Percentiles rank a stretch among this genome's conserved stretches.
These are phyloP conservation scores for Lachnellula suecica DNA, from an alignment of 2,329 filamentous ascomycete species.

Conservation along the genomic window DNA sequence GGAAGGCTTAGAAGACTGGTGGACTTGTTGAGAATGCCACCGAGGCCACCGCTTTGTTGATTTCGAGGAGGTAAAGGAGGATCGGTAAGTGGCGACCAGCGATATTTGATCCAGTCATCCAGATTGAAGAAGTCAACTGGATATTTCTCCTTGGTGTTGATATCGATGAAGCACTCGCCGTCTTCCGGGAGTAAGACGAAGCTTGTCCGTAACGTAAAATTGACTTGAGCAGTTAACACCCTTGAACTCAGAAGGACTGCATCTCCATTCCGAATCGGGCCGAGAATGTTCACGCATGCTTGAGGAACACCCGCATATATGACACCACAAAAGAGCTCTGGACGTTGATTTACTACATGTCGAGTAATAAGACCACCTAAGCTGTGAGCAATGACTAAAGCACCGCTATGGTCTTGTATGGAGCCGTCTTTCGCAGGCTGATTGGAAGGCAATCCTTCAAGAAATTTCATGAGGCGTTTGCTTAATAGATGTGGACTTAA, in stretches of 20 bases:
- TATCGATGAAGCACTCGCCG: slow-evolving; percentile 82
- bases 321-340: slow-evolving; percentile 83
- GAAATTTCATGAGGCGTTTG: slow-evolving; percentile 67
- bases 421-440: slow-evolving; percentile 42
- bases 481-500: slow-evolving; percentile 78
- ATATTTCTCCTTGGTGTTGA: slow-evolving; percentile 73
- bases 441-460: slow-evolving; percentile 76
- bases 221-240: slow-evolving; percentile 87
- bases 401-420: slow-evolving; percentile 59
- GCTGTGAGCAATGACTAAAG: slow-evolving; percentile 81
- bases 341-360: slow-evolving; percentile 81
- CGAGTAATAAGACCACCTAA: slow-evolving; percentile 85
- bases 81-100: slow-evolving; percentile 73
- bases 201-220: slow-evolving; percentile 85
- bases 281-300: slow-evolving; percentile 86
- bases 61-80: slow-evolving; percentile 61
- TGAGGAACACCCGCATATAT: slow-evolving; percentile 84
- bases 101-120: slow-evolving; percentile 76
- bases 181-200: slow-evolving; percentile 84
- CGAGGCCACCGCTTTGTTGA: slow-evolving; percentile 32
- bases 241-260: slow-evolving; percentile 86
- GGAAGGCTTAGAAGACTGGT: slow-evolving; percentile 26
- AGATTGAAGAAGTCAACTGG: slow-evolving; percentile 81
- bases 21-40: slow-evolving; percentile 37
- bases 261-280: slow-evolving; percentile 87